These are phyloP conservation scores for Globisporangium abappressorium DNA, from an alignment of 352 stramenopile genomes.

Conservation along the genomic window DNA sequence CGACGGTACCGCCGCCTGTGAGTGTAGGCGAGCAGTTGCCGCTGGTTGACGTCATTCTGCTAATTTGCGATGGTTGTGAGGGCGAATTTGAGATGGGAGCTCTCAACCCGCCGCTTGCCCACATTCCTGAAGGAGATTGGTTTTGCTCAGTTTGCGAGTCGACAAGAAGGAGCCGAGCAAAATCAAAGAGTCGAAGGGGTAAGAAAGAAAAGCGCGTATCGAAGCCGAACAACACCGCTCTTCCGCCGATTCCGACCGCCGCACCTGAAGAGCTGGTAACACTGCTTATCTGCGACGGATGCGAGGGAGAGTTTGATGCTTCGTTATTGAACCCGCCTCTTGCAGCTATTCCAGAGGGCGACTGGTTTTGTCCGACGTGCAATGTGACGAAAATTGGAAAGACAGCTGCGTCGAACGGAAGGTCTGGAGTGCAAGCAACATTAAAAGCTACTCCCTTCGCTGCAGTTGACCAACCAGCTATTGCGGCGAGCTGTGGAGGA, in stretches of 20 bases:
- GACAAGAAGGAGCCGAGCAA: not conserved
- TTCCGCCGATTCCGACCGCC: not conserved
- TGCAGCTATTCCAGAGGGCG: conserved; percentile 33
- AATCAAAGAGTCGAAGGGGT: conserved; percentile 4
- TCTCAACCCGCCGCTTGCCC: conserved; percentile 42
- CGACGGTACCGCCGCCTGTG: not conserved
- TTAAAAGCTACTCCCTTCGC: not conserved
- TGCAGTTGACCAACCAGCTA: not conserved
- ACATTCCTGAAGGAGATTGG: conserved; percentile 46
- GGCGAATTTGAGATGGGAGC: conserved; percentile 51
- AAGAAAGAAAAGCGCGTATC: conserved; percentile 5
- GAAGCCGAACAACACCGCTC: not conserved
- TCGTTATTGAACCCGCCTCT: conserved; percentile 40
- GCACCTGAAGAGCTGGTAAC: conserved; percentile 24
- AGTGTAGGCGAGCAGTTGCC: not conserved
- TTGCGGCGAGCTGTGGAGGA: not conserved
- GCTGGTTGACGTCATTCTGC: conserved; percentile 29
- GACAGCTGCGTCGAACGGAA: not conserved
- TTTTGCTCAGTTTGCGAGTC: conserved; percentile 25
- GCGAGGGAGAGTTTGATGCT: conserved; percentile 59
- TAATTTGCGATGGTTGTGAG: conserved; percentile 74
- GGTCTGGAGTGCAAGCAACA: no score
- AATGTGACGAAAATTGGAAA: not conserved
- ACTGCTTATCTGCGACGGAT: conserved; percentile 68
- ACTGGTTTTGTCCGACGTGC: conserved; percentile 42